Evolutionary conservation across 2,329 filamentous ascomycete genomes (phyloP).

Genomic region (Penicillium sp.): DNA sequence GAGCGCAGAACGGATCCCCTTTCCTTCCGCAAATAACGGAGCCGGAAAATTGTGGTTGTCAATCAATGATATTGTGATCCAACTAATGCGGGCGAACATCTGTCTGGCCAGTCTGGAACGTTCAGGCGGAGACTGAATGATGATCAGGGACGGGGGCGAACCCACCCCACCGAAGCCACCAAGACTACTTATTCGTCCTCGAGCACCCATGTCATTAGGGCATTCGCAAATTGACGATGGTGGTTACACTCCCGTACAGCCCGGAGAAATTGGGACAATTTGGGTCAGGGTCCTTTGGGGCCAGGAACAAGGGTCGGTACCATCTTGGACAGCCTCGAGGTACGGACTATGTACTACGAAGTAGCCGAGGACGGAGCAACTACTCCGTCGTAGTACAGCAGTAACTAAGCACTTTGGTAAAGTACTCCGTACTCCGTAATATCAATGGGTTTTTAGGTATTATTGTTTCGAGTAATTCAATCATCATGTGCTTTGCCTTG

Average conservation of each 20-base stretch:
- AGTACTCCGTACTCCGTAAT: no score
- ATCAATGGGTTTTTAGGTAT: no score
- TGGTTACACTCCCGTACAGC: not conserved
- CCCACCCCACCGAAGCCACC: conserved; percentile 12
- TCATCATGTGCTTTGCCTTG: not conserved
- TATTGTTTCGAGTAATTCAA: not conserved
- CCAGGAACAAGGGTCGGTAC: not conserved
- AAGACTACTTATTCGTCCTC: conserved; percentile 4
- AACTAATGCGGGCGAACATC: conserved; percentile 1
- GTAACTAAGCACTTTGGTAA: no score
- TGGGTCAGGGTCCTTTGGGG: not conserved
- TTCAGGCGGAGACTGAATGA: conserved; percentile 10
- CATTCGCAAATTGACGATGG: not conserved
- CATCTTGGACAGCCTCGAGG: not conserved
- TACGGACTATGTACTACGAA: not conserved
- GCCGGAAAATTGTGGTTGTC: not conserved
- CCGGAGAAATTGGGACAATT: not conserved
- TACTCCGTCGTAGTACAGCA: no score
- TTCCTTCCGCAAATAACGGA: conserved; percentile 7
- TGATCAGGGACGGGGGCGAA: conserved; percentile 22
- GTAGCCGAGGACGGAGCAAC: no score
- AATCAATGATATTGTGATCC: not conserved
- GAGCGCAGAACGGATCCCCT: conserved; percentile 12
- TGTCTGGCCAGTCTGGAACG: conserved; percentile 8
- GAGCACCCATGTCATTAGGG: not conserved